These are phyloP conservation scores for Penicillium sp. DNA, from an alignment of 2,329 filamentous ascomycete genomes.

Conservation along the genomic window DNA sequence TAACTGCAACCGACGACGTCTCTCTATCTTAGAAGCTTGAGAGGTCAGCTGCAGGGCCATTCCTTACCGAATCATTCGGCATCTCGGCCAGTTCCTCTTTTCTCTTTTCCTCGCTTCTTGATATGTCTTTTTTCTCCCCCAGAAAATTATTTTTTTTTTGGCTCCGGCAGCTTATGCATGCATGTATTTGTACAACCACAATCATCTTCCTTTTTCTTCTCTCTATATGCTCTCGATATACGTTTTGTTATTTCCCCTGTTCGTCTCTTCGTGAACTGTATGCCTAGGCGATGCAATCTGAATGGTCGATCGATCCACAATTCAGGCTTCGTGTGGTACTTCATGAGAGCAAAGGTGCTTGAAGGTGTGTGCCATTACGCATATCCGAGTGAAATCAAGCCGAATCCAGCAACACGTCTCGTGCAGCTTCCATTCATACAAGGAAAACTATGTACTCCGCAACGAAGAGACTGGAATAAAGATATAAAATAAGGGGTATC, in stretches of 20 bases:
- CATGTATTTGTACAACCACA: slow-evolving; percentile 44
- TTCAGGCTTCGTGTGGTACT: neutral
- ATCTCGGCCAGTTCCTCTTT: neutral
- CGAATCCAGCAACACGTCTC: neutral
- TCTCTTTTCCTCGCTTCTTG: slow-evolving; percentile 29
- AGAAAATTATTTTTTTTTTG: slow-evolving; percentile 21
- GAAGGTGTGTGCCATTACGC: neutral
- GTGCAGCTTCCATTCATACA: neutral
- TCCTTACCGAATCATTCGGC: neutral
- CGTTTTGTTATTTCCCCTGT: slow-evolving; percentile 20
- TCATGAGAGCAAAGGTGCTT: neutral
- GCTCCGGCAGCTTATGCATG: slow-evolving; percentile 41
- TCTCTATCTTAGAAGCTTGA: neutral
- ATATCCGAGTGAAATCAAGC: neutral
- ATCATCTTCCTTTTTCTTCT: slow-evolving; percentile 29
- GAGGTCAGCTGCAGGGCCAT: neutral
- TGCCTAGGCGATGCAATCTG: slow-evolving; percentile 38
- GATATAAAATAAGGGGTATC: neutral
- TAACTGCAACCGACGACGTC: neutral
- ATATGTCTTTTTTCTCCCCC: slow-evolving; percentile 27
- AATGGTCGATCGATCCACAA: slow-evolving; percentile 15
- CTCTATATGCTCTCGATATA: slow-evolving; percentile 15
- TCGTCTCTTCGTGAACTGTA: slow-evolving; percentile 25
- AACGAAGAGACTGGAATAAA: too few relatives aligned
- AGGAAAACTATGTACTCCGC: neutral